Evolutionary conservation across 192 early-diverging fungal species (phyloP).

Genomic region (Coemansia erecta): DNA sequence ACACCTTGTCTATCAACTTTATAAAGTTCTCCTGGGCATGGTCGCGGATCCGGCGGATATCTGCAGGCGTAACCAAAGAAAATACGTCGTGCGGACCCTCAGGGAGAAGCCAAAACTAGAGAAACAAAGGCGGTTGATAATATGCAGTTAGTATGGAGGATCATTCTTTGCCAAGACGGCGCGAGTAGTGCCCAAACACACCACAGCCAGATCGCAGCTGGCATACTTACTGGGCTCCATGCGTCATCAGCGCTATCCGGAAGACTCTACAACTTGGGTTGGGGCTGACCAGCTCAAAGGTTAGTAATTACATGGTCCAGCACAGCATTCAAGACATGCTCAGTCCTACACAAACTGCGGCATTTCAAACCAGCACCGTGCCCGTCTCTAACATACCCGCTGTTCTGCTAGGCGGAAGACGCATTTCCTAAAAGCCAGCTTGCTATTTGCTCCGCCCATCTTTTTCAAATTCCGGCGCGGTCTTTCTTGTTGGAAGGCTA

Average conservation of each 20-base stretch:
- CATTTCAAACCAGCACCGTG: neutral
- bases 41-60: slow-evolving; percentile 78
- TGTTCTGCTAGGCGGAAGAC: slow-evolving; percentile 84
- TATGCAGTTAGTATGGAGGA: neutral
- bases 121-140: neutral
- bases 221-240: slow-evolving; percentile 47
- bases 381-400: slow-evolving; percentile 54
- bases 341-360: neutral
- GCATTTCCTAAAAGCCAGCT: slow-evolving; percentile 82
- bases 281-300: no score
- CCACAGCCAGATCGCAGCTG: neutral
- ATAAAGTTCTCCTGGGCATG: slow-evolving; percentile 72
- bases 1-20: slow-evolving; percentile 72
- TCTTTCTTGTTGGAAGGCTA: neutral
- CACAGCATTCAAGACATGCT: neutral
- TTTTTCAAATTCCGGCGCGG: slow-evolving; percentile 3
- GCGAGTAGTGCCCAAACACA: no score
- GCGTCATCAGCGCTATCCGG: slow-evolving; percentile 47
- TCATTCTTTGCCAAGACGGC: no score
- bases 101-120: slow-evolving; percentile 69
- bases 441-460: slow-evolving; percentile 89
- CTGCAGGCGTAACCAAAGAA: slow-evolving; percentile 78
- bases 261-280: slow-evolving; percentile 27
- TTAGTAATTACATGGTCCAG: neutral
- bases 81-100: slow-evolving; percentile 71